These are phyloP conservation scores for Closterium sp. DNA, from an alignment of 139 green algal genomes.

Conservation along the genomic window DNA sequence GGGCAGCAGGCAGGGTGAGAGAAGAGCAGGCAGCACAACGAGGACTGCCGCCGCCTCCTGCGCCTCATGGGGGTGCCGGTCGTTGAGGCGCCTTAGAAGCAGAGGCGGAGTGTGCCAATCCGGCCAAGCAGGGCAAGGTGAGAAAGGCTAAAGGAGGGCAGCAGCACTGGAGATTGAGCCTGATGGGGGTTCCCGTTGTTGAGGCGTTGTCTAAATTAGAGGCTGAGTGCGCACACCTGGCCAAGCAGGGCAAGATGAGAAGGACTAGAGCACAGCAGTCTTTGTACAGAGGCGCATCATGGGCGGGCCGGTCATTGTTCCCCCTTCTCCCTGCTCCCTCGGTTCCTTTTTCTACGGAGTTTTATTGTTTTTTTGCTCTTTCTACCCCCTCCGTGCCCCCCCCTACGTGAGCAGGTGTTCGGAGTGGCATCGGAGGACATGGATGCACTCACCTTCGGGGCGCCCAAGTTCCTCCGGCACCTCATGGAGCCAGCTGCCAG, in stretches of 20 bases:
- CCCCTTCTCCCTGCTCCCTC: too few species aligned
- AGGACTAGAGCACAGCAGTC: too few species aligned
- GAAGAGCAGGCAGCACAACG: conserved; percentile 91
- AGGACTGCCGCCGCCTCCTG: conserved; percentile 92
- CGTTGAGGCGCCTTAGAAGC: conserved; percentile 82
- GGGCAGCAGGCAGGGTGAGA: conserved; percentile 55
- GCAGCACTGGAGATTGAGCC: background rate
- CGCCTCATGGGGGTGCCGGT: conserved; percentile 92
- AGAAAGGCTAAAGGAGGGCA: background rate
- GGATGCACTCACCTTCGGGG: conserved; percentile 94
- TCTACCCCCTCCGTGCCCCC: too few species aligned
- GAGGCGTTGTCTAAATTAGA: conserved; percentile 88
- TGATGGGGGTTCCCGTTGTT: conserved; percentile 90
- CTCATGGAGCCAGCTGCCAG: conserved; percentile 79
- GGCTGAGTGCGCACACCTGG: conserved; percentile 82
- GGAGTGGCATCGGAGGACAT: conserved; percentile 95
- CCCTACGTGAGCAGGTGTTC: too few species aligned
- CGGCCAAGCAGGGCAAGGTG: conserved; percentile 71
- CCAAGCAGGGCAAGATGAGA: conserved; percentile 60
- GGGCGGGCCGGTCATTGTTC: conserved; percentile 85
- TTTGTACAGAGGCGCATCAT: too few species aligned
- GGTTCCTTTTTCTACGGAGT: too few species aligned
- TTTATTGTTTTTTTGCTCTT: too few species aligned
- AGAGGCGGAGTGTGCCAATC: conserved; percentile 86
- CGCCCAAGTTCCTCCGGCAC: conserved; percentile 80